A percentile compares a stretch with the other conserved stretches of the same genome.
phyloP scores from a whole-genome alignment of 1,284 basidiomycete genomes.

The Tilletia indica region DNA sequence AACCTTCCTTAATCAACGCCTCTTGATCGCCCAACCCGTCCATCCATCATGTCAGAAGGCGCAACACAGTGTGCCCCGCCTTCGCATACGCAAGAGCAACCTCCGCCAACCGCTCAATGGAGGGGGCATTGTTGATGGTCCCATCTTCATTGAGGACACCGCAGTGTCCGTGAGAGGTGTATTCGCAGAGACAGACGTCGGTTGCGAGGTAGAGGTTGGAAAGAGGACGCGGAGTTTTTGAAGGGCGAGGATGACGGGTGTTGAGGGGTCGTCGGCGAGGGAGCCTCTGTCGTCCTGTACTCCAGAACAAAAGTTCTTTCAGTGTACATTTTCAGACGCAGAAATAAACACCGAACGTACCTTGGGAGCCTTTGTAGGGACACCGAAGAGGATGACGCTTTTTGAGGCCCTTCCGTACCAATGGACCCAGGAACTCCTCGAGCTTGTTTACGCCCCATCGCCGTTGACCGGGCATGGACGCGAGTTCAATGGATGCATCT shows the following conservation, averaged over 20 bases:
- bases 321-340: background rate
- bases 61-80: conserved; percentile 95
- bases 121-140: conserved; percentile 62
- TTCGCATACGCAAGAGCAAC: conserved; percentile 89
- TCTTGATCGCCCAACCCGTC: conserved; percentile 87
- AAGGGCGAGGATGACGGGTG: conserved; percentile 90
- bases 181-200: conserved; percentile 99
- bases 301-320: conserved; percentile 53
- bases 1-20: conserved; percentile 78
- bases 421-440: conserved; percentile 78
- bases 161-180: conserved; percentile 97
- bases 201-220: conserved; percentile 72
- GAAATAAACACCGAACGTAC: conserved; percentile 59
- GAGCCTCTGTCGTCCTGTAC: conserved; percentile 71
- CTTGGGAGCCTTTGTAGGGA: conserved; percentile 80
- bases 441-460: conserved; percentile 89
- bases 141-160: conserved; percentile 75
- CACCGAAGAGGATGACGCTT: conserved; percentile 94
- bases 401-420: conserved; percentile 82
- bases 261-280: conserved; percentile 82
- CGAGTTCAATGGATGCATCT: conserved; percentile 37
- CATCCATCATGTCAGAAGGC: conserved; percentile 99
- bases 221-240: conserved; percentile 73
- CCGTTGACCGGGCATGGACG: conserved; percentile 50
- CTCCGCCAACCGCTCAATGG: conserved; percentile 77